These are phyloP conservation scores for Talaromyces amestolkiae DNA, from an alignment of 2,329 filamentous ascomycete species.

Conservation along the genomic window DNA sequence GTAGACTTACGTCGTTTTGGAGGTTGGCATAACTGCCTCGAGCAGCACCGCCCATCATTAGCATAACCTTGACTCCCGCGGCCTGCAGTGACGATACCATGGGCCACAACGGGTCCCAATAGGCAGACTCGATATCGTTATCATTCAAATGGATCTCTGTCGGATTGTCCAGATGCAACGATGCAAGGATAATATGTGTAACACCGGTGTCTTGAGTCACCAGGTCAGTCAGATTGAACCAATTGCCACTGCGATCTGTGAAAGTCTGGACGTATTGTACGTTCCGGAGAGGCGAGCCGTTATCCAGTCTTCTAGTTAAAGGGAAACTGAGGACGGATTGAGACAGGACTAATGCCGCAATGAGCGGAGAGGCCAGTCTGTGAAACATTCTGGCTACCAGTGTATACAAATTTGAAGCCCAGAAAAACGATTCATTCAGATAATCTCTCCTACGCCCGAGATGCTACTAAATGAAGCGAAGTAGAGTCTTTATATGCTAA, in stretches of 20 bases:
- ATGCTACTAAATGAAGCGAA: not conserved
- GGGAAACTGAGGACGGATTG: constrained; percentile 2
- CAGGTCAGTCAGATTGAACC: constrained; percentile 51
- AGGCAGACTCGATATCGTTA: constrained; percentile 33
- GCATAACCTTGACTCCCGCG: constrained; percentile 52
- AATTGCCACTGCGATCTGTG: constrained; percentile 24
- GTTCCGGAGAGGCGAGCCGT: constrained; percentile 20
- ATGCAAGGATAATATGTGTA: constrained; percentile 55
- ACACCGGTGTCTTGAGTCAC: constrained; percentile 34
- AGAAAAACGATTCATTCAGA: not conserved
- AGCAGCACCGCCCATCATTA: constrained; percentile 55
- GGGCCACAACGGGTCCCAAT: constrained; percentile 41
- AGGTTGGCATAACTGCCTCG: constrained; percentile 46
- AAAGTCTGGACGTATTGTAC: constrained; percentile 29
- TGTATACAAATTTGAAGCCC: not conserved
- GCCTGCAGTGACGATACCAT: constrained; percentile 52
- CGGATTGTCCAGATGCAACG: constrained; percentile 50
- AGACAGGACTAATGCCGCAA: not conserved
- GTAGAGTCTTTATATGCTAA: not conserved
- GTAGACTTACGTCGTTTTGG: constrained; percentile 27
- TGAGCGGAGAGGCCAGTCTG: not conserved
- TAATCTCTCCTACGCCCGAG: no score
- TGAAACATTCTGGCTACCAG: not conserved
- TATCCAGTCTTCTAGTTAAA: not conserved
- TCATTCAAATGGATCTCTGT: constrained; percentile 55